These are phyloP conservation scores for Daldinia sp. DNA, from an alignment of 2,329 filamentous ascomycete species.

Conservation along the genomic window DNA sequence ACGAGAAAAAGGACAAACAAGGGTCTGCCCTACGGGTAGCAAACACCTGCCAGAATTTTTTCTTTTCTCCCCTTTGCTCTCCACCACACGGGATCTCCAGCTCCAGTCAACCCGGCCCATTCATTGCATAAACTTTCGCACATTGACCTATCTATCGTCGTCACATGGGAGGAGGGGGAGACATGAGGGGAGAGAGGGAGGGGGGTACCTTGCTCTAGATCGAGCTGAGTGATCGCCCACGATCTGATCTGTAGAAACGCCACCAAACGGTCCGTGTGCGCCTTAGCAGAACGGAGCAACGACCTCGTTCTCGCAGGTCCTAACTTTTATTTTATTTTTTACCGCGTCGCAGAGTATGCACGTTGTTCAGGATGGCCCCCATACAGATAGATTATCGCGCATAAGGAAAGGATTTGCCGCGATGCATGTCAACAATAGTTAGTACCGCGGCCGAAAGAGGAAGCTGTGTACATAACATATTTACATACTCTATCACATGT, in stretches of 20 bases:
- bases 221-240: neutral
- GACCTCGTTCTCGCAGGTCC: conserved; percentile 6
- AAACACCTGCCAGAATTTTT: neutral
- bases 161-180: neutral
- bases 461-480: too few relatives aligned
- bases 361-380: neutral
- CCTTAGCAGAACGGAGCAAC: neutral
- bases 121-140: neutral
- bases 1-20: neutral
- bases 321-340: neutral
- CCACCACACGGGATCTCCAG: neutral
- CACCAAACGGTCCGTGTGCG: neutral
- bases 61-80: neutral
- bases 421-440: neutral
- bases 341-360: neutral
- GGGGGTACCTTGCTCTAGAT: neutral
- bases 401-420: conserved; percentile 1
- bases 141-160: neutral
- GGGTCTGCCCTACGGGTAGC: neutral
- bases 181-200: too few relatives aligned
- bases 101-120: neutral
- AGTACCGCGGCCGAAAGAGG: conserved; percentile 30
- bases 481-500: conserved; percentile 24
- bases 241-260: neutral
- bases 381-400: neutral